Conservation (phyloP, 257 asterid species). For the Agastache rugosa region DNA sequence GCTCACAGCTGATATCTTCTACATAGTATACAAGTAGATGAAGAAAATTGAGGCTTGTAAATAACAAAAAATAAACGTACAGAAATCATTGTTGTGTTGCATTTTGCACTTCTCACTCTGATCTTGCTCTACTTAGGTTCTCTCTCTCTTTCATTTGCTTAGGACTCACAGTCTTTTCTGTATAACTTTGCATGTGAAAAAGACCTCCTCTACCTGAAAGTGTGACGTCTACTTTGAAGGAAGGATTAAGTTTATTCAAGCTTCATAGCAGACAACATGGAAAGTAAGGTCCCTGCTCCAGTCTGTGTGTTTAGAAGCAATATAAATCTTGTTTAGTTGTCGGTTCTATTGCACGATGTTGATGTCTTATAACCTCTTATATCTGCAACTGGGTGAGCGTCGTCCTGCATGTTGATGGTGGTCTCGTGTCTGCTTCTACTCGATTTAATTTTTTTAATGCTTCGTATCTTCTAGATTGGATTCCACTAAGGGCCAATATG, state of each 20-base stretch:
- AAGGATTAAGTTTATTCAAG: conserved; percentile 77
- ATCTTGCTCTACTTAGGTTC: conserved; percentile 13
- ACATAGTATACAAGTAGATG: no score
- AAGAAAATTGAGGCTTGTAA: no score
- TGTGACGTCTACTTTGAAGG: conserved; percentile 75
- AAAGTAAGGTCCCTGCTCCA: conserved; percentile 52
- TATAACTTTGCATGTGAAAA: conserved; percentile 45
- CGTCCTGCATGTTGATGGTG: conserved; percentile 21
- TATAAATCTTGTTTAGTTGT: conserved; percentile 4
- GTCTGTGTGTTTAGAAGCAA: conserved; percentile 9
- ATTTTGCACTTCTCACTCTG: not conserved
- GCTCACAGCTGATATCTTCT: no score
- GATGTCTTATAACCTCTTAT: not conserved
- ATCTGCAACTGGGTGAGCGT: conserved; percentile 14
- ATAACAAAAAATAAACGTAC: no score
- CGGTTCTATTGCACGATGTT: conserved; percentile 7
- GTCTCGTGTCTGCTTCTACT: conserved; percentile 6
- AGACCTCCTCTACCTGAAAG: conserved; percentile 82
- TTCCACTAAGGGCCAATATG: conserved; percentile 80
- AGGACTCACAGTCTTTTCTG: conserved; percentile 36
- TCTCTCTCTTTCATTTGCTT: conserved; percentile 23
- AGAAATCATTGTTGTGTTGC: conserved; percentile 16
- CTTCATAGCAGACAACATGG: conserved; percentile 75
- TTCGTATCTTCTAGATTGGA: conserved; percentile 62
- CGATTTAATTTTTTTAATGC: conserved; percentile 19